These are phyloP conservation scores for Haplosporangium gracile DNA, from an alignment of 192 early-diverging fungal species.

Conservation along the genomic window DNA sequence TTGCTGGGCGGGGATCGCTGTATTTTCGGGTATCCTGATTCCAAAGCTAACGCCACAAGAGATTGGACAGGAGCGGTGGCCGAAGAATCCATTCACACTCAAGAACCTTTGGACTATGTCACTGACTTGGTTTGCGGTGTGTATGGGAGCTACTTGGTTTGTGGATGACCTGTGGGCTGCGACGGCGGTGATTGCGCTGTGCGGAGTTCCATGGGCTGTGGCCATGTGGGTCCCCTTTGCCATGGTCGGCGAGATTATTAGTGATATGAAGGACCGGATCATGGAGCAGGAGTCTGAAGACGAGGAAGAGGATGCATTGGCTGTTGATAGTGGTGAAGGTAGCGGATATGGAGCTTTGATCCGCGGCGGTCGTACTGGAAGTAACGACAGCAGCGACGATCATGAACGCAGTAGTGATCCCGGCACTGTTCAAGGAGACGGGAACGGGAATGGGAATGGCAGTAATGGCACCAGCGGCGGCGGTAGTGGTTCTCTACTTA, in stretches of 20 bases:
- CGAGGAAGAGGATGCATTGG: background rate
- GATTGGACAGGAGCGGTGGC: conserved; percentile 31
- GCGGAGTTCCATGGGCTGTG: conserved; percentile 92
- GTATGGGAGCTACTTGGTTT: conserved; percentile 78
- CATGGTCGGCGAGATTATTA: conserved; percentile 85
- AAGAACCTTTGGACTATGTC: conserved; percentile 80
- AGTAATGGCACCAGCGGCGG: background rate
- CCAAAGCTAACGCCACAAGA: conserved; percentile 62
- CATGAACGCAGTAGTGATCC: background rate
- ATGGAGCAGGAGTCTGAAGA: background rate
- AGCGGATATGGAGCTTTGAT: background rate
- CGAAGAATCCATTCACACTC: conserved; percentile 55
- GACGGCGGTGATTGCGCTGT: conserved; percentile 75
- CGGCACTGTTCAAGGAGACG: background rate
- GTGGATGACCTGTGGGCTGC: conserved; percentile 70
- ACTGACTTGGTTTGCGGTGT: conserved; percentile 72
- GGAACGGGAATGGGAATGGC: background rate
- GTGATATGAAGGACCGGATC: conserved; percentile 58
- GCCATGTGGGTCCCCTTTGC: conserved; percentile 95
- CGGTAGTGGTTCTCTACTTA: background rate
- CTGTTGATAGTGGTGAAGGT: background rate
- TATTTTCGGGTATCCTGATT: conserved; percentile 70
- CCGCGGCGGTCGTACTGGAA: conserved; percentile 8
- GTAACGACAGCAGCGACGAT: background rate
- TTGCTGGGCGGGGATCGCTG: conserved; percentile 79